A percentile compares a stretch with the other conserved stretches of the same genome.
phyloP scores from a whole-genome alignment of 352 stramenopile species.

The Pythium aquatile region DNA sequence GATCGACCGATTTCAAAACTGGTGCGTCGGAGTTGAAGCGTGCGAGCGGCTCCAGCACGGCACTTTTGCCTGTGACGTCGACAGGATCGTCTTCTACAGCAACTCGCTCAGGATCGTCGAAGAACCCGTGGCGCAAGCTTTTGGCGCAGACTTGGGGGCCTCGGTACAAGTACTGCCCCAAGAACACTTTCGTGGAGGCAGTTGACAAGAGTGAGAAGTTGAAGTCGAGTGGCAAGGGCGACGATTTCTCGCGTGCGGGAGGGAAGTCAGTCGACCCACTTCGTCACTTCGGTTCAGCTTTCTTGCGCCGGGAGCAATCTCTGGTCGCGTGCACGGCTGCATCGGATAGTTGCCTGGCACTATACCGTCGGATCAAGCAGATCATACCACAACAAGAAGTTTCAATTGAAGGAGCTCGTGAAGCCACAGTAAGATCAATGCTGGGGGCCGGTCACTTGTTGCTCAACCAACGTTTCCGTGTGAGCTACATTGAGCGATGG shows the following conservation, averaged over 20 bases:
- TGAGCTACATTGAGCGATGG: slow-evolving; percentile 78
- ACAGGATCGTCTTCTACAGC: background rate
- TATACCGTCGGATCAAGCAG: slow-evolving; percentile 18
- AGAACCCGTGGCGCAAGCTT: slow-evolving; percentile 13
- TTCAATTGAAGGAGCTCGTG: slow-evolving; percentile 49
- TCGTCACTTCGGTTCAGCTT: slow-evolving; percentile 17
- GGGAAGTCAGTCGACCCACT: slow-evolving; percentile 18
- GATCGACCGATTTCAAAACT: slow-evolving; percentile 1
- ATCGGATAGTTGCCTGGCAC: slow-evolving; percentile 3
- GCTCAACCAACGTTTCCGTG: slow-evolving; percentile 69
- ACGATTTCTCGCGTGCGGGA: background rate
- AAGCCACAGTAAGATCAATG: slow-evolving; percentile 51
- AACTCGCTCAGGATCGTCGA: slow-evolving; percentile 3
- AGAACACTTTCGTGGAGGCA: slow-evolving; percentile 18
- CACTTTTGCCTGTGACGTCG: background rate
- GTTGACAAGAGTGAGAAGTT: background rate
- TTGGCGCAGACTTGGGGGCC: slow-evolving; percentile 24
- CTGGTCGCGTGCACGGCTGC: slow-evolving; percentile 1
- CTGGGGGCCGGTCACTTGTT: slow-evolving; percentile 58
- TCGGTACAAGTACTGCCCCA: slow-evolving; percentile 19
- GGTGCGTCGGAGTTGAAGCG: background rate
- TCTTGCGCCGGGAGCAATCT: slow-evolving; percentile 12
- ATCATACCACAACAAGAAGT: background rate
- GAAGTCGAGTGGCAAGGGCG: background rate
- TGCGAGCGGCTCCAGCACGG: slow-evolving; percentile 3